Conservation (phyloP, 2,329 filamentous ascomycete species). For the Mycosphaerella arachidis region DNA sequence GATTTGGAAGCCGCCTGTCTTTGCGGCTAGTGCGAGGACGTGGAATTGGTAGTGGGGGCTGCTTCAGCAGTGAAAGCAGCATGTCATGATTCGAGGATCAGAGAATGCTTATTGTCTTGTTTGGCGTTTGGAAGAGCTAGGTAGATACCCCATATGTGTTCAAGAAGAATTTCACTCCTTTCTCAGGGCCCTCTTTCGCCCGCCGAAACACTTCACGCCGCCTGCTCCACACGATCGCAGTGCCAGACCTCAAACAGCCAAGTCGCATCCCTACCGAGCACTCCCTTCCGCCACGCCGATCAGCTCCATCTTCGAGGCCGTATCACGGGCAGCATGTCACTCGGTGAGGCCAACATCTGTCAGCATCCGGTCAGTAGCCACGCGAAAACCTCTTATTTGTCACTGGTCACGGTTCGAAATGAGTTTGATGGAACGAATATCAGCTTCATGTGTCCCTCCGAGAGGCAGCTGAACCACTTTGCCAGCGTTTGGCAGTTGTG, state of each 20-base stretch:
- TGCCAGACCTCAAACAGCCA: not conserved
- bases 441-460: too few species aligned
- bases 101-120: not conserved
- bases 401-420: too few species aligned
- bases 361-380: too few species aligned
- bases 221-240: not conserved
- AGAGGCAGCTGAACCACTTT: too few species aligned
- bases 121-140: not conserved
- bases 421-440: too few species aligned
- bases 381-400: too few species aligned
- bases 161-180: not conserved
- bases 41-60: slow-evolving; percentile 76
- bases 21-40: slow-evolving; percentile 80
- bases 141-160: not conserved
- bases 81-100: too few species aligned
- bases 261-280: not conserved
- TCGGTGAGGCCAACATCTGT: too few species aligned
- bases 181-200: not conserved
- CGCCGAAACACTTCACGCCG: not conserved
- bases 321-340: too few species aligned
- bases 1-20: slow-evolving; percentile 94
- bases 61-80: not conserved
- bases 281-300: too few species aligned
- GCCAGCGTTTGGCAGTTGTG: too few species aligned
- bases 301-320: too few species aligned